Base-by-base conservation (phyloP, 495 filamentous ascomycete species). In the Echria macrotheca region DNA sequence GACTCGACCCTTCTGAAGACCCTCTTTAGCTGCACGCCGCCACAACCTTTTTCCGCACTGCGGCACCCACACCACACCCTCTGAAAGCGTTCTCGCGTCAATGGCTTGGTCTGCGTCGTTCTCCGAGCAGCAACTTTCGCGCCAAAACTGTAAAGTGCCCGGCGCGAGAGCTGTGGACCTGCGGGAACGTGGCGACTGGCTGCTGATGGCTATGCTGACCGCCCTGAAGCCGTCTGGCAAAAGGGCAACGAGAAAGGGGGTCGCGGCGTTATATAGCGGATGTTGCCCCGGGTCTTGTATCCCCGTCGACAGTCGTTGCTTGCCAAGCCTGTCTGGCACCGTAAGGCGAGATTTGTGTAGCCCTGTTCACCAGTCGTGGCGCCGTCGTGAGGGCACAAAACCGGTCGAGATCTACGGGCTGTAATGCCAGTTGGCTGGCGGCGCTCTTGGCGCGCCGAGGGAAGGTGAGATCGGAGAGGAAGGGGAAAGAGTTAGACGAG, bases 311-410 rank as follows among this genome's bases (percentile, higher is more conserved):
- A 58, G 46, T 54, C 42, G 50, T 53, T 60, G 39, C 37, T 21
- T 62, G 63, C 60, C 63, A 66, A 66, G 63, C 41, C 52, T 39
- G 55, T 45, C 31, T 41, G 43, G 37, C 31, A 46, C 47, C 29
- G 28, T 29, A 52, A 55, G 54, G 54, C 55, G 55, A 61, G 60
- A 59, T 61, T 66, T 57, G 63, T 65, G 63, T 65, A 53, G 57
- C 63, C 58, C 49, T 47, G 47, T 43, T 24, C 33, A 52, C 52
- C 29, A 49, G 37, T 51, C 56, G 56, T 62, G 59, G 61, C 59
- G 60, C 49, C 24, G 46, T 61, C 43, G 44, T 44, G 49, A 52
- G 28, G 51, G 28, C 33, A 49, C 60, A 44, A 58, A 57, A 59
- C 41, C 33, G 54, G 60, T 31, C 49, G 54, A 60, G 59, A 62